phyloP scores from a whole-genome alignment of 768 basidiomycete species.

The Suillus placidus region DNA sequence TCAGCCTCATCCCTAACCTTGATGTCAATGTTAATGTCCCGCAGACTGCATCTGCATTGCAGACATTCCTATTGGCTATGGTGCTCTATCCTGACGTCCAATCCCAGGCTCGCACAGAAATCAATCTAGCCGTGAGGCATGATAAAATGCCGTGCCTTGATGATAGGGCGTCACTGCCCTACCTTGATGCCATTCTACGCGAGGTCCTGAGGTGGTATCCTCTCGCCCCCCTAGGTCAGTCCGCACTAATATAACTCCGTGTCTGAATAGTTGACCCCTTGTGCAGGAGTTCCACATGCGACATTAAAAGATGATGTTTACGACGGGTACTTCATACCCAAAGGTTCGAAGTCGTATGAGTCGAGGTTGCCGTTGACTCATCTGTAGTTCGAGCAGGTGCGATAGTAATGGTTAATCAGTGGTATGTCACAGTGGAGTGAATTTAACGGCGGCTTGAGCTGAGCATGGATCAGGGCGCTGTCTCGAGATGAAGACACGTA shows the following conservation, averaged over 20 bases:
- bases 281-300: conserved; percentile 11
- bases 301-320: conserved; percentile 14
- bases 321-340: conserved; percentile 36
- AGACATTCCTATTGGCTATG: conserved; percentile 19
- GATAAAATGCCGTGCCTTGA: conserved; percentile 12
- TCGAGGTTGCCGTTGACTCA: not conserved
- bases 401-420: conserved; percentile 29
- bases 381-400: conserved; percentile 9
- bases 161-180: conserved; percentile 17
- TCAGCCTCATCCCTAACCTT: not conserved
- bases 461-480: not conserved
- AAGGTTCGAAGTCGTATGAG: conserved; percentile 25
- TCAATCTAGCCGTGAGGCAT: conserved; percentile 13
- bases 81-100: conserved; percentile 14
- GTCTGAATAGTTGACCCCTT: not conserved
- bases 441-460: not conserved
- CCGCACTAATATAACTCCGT: not conserved
- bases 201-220: conserved; percentile 18
- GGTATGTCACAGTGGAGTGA: conserved; percentile 17
- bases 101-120: conserved; percentile 15
- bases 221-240: conserved; percentile 12
- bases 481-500: not conserved
- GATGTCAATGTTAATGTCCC: too few species aligned
- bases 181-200: conserved; percentile 10
- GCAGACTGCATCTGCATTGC: conserved; percentile 3